phyloP scores from a whole-genome alignment of 140 eudicot species.

The Oenanthe javanica region DNA sequence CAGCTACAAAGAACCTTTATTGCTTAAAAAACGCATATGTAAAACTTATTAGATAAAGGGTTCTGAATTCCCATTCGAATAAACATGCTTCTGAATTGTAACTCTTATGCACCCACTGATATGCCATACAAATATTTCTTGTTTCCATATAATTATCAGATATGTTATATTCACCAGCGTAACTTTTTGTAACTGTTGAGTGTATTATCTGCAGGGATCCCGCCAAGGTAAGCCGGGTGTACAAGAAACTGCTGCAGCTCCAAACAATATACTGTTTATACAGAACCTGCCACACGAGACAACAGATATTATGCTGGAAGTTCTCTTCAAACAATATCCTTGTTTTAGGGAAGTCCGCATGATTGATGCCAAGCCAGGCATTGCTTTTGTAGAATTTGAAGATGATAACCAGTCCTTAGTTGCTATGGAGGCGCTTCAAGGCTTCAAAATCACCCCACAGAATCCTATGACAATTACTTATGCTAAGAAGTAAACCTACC shows the following conservation, averaged over 20 bases:
- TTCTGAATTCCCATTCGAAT: too few species aligned
- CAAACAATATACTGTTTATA: slow-evolving; percentile 80
- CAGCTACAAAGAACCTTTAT: background rate
- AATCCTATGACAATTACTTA: slow-evolving; percentile 73
- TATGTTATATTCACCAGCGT: background rate
- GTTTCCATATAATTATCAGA: background rate
- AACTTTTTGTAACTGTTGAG: background rate
- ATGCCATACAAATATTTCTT: background rate
- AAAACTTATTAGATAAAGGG: too few species aligned
- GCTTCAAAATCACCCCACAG: slow-evolving; percentile 83
- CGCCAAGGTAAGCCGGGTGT: slow-evolving; percentile 47
- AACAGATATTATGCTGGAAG: slow-evolving; percentile 67
- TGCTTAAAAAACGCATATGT: background rate
- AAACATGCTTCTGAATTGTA: too few species aligned
- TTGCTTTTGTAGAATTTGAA: slow-evolving; percentile 89
- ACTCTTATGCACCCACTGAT: too few species aligned
- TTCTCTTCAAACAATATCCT: slow-evolving; percentile 80
- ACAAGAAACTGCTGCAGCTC: slow-evolving; percentile 60
- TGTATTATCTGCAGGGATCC: slow-evolving; percentile 30
- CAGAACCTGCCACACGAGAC: slow-evolving; percentile 80
- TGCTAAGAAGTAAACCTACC: slow-evolving; percentile 53
- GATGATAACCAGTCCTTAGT: slow-evolving; percentile 73
- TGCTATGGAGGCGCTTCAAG: slow-evolving; percentile 90
- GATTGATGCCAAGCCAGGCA: slow-evolving; percentile 90
- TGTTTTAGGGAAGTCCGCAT: slow-evolving; percentile 88